Conservation (phyloP, 2,329 filamentous ascomycete species). For the Colletotrichum viniferum region DNA sequence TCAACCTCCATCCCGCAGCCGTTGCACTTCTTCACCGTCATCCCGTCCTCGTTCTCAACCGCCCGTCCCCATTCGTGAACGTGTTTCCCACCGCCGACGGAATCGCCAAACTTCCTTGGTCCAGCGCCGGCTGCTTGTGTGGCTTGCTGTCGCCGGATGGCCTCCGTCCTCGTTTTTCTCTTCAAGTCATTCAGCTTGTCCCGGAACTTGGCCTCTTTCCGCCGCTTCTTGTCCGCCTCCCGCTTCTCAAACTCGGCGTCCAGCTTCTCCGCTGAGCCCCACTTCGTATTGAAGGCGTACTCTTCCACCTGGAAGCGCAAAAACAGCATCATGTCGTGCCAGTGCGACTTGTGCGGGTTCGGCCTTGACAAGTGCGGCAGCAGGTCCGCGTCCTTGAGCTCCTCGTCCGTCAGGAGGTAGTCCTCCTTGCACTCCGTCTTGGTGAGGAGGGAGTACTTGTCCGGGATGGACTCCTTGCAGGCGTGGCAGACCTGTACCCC, state of each 20-base stretch:
- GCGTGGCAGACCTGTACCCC: slow-evolving; percentile 73
- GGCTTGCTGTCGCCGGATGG: slow-evolving; percentile 75
- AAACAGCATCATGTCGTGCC: slow-evolving; percentile 99
- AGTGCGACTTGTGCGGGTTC: slow-evolving; percentile 94
- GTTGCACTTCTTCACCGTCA: slow-evolving; percentile 80
- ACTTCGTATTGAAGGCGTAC: slow-evolving; percentile 88
- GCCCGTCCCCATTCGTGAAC: slow-evolving; percentile 85
- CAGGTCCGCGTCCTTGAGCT: slow-evolving; percentile 86
- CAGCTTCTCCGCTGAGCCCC: slow-evolving; percentile 84
- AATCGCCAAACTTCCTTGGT: slow-evolving; percentile 75
- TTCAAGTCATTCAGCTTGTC: slow-evolving; percentile 88
- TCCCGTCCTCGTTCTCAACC: slow-evolving; percentile 72
- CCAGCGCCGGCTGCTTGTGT: slow-evolving; percentile 53
- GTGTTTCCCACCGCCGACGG: slow-evolving; percentile 73
- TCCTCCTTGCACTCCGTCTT: slow-evolving; percentile 97
- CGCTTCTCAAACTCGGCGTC: slow-evolving; percentile 88
- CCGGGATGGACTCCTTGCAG: slow-evolving; percentile 89
- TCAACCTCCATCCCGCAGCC: slow-evolving; percentile 82
- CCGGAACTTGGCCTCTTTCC: slow-evolving; percentile 92
- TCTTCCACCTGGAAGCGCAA: slow-evolving; percentile 92
- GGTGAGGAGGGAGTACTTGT: slow-evolving; percentile 93
- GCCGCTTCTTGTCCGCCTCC: slow-evolving; percentile 77
- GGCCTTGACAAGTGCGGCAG: slow-evolving; percentile 87
- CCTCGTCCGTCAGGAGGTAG: slow-evolving; percentile 88
- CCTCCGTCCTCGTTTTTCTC: slow-evolving; percentile 90